Percentiles rank a stretch among this genome's conserved stretches.
These are phyloP conservation scores for Clonostachys rhizophaga DNA, from an alignment of 2,329 filamentous ascomycete species.

Conservation along the genomic window DNA sequence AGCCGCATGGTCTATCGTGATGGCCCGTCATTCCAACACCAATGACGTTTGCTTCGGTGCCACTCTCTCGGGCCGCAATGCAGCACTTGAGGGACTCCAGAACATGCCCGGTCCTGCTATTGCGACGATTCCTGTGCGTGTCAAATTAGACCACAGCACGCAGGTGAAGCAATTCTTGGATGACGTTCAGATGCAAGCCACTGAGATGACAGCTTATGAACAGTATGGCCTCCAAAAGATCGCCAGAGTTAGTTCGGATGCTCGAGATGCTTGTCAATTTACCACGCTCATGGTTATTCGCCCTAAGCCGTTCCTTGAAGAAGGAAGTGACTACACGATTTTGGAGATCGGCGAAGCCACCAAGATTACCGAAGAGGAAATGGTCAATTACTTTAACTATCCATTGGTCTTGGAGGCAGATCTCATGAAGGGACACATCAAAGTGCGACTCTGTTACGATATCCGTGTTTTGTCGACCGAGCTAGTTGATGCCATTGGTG, in stretches of 20 bases:
- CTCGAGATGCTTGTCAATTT: slow-evolving; percentile 7
- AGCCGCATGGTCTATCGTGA: slow-evolving; percentile 1
- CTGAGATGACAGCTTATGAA: slow-evolving; percentile 6
- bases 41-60: slow-evolving; percentile 17
- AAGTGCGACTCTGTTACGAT: slow-evolving; percentile 4
- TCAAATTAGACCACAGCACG: slow-evolving; percentile 1
- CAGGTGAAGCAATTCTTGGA: slow-evolving; percentile 5
- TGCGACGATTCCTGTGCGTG: slow-evolving; percentile 7
- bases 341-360: slow-evolving; percentile 1
- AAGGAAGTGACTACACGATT: too few relatives aligned
- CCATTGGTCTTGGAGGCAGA: slow-evolving; percentile 1
- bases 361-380: neutral
- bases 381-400: slow-evolving; percentile 8
- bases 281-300: slow-evolving; percentile 8
- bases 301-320: neutral
- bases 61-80: slow-evolving; percentile 10
- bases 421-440: neutral
- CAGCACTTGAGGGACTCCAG: slow-evolving; percentile 3
- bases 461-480: neutral
- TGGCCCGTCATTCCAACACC: slow-evolving; percentile 19
- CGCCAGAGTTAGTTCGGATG: slow-evolving; percentile 3
- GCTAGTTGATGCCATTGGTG: neutral
- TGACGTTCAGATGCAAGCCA: slow-evolving; percentile 3
- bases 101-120: slow-evolving; percentile 8
- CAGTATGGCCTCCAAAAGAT: slow-evolving; percentile 12